Evolutionary conservation across 2,329 filamentous ascomycete species (phyloP).

Genomic region (Pochonia chlamydosporia): DNA sequence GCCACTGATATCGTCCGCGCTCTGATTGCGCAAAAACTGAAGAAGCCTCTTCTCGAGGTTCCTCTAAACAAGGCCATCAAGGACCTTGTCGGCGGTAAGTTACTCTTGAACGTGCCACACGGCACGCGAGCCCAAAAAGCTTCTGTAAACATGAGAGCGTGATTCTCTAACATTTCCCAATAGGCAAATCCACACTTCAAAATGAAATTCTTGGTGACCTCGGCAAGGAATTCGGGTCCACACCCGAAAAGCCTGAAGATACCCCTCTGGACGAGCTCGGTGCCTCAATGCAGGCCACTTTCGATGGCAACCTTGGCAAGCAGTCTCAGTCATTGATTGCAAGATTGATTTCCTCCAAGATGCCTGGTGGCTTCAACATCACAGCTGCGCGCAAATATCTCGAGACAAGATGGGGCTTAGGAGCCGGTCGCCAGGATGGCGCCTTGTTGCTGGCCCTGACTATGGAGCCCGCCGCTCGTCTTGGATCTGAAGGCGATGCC

Average conservation of each 20-base stretch:
- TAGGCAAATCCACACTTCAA: constrained; percentile 96
- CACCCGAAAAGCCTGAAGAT: constrained; percentile 97
- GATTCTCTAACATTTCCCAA: constrained; percentile 8
- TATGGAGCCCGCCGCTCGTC: constrained; percentile 82
- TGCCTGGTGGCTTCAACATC: constrained; percentile 99
- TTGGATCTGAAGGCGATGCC: constrained; percentile 84
- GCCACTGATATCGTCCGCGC: constrained; percentile 86
- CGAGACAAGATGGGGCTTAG: constrained; percentile 89
- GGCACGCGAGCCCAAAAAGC: no score
- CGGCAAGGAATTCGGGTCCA: constrained; percentile 97
- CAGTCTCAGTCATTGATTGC: constrained; percentile 91
- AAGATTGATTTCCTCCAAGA: constrained; percentile 94
- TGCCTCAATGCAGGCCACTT: constrained; percentile 95
- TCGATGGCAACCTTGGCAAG: constrained; percentile 96
- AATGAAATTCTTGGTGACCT: constrained; percentile 98
- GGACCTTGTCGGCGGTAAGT: constrained; percentile 89
- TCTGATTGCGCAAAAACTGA: constrained; percentile 93
- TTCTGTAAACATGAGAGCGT: not conserved
- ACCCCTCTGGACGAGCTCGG: constrained; percentile 92
- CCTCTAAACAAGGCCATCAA: constrained; percentile 97
- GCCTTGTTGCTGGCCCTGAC: constrained; percentile 84
- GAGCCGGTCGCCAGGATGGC: constrained; percentile 81
- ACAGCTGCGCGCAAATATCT: constrained; percentile 92
- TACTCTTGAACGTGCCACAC: no score
- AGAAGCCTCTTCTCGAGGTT: constrained; percentile 85